These are phyloP conservation scores for Lentinula aciculospora DNA, from an alignment of 768 basidiomycete species.

Conservation along the genomic window DNA sequence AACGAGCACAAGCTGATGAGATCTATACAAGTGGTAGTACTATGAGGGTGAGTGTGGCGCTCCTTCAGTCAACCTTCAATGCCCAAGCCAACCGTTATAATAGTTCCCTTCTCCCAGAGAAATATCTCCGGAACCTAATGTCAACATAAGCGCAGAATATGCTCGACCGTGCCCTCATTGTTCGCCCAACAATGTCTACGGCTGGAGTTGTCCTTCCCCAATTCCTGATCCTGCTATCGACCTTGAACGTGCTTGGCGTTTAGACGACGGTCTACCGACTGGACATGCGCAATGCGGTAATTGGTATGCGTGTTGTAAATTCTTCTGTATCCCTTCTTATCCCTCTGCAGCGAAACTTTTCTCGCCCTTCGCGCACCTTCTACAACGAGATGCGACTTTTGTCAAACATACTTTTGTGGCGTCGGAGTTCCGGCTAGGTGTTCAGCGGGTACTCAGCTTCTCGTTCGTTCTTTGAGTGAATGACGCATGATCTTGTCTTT, in stretches of 20 bases:
- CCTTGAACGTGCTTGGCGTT: constrained; percentile 67
- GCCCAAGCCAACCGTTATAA: neutral
- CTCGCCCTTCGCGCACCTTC: constrained; percentile 68
- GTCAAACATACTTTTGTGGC: constrained; percentile 79
- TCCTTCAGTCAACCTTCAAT: neutral
- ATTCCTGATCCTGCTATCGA: constrained; percentile 67
- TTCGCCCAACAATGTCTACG: constrained; percentile 58
- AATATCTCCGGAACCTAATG: constrained; percentile 68
- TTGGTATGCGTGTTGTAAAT: constrained; percentile 41
- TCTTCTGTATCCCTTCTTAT: neutral
- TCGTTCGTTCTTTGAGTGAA: neutral
- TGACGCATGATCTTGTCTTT: constrained; percentile 27
- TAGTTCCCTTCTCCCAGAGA: constrained; percentile 76
- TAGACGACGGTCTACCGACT: constrained; percentile 73
- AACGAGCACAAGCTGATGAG: constrained; percentile 79
- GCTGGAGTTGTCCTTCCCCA: constrained; percentile 79
- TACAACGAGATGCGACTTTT: constrained; percentile 82
- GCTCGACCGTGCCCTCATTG: constrained; percentile 82
- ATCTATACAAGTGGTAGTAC: constrained; percentile 59
- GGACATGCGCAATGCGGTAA: constrained; percentile 81
- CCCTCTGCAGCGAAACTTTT: constrained; percentile 55
- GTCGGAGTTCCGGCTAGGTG: constrained; percentile 74
- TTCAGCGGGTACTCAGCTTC: neutral
- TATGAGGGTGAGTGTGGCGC: constrained; percentile 49
- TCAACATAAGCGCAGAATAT: constrained; percentile 59